A percentile compares a stretch with the other conserved stretches of the same genome.
These are phyloP conservation scores for Podospora pseudoanserina DNA, from an alignment of 495 filamentous ascomycete species.

Conservation along the genomic window DNA sequence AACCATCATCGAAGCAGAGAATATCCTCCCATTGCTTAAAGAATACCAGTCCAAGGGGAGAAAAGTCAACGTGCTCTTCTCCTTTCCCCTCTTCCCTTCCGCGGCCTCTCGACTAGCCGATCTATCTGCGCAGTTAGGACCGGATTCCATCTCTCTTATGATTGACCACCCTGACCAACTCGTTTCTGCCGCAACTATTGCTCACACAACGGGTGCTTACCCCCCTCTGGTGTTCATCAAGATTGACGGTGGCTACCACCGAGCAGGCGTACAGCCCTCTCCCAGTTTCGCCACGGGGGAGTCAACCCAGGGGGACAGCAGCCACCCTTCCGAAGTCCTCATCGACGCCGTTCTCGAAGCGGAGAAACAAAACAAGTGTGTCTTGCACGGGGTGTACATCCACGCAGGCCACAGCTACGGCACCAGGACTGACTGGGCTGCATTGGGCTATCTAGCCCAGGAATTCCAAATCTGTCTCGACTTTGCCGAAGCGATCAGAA, in stretches of 20 bases:
- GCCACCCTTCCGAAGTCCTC: conserved; percentile 29
- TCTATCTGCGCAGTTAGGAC: conserved; percentile 49
- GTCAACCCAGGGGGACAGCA: neutral
- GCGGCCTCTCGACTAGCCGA: conserved; percentile 53
- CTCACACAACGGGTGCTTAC: conserved; percentile 33
- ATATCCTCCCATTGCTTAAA: conserved; percentile 58
- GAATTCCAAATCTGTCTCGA: conserved; percentile 60
- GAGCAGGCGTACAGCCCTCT: conserved; percentile 63
- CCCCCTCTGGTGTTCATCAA: conserved; percentile 64
- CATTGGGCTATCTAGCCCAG: conserved; percentile 52
- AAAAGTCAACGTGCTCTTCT: conserved; percentile 66
- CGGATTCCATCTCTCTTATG: conserved; percentile 58
- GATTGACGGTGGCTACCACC: conserved; percentile 72
- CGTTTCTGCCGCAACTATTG: conserved; percentile 39
- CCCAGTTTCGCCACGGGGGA: conserved; percentile 37
- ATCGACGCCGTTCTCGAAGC: conserved; percentile 48
- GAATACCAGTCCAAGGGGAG: conserved; percentile 51
- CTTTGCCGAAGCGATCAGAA: conserved; percentile 35
- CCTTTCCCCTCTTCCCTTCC: conserved; percentile 67
- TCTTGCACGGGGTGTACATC: conserved; percentile 67
- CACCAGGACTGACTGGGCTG: conserved; percentile 45
- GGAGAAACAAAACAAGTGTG: conserved; percentile 35
- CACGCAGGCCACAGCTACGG: conserved; percentile 76
- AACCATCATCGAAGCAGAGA: conserved; percentile 72
- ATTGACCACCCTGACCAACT: conserved; percentile 70